phyloP scores from a whole-genome alignment of 495 filamentous ascomycete genomes.

The Penicillium goetzii region DNA sequence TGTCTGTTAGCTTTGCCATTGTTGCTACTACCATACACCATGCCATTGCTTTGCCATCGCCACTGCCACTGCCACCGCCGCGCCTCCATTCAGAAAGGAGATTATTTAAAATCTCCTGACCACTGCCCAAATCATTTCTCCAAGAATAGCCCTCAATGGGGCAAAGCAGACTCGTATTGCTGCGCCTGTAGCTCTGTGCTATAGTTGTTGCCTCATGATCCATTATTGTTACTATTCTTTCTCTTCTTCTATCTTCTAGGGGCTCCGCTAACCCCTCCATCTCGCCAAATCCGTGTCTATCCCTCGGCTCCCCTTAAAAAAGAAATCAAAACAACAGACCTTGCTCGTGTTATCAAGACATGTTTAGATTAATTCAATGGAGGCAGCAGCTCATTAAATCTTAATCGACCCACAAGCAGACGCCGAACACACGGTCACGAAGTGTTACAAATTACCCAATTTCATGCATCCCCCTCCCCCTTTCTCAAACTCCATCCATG shows the following conservation, averaged over 20 bases:
- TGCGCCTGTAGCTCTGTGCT: neutral
- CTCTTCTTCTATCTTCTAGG: neutral
- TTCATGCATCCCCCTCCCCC: neutral
- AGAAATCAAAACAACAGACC: slow-evolving; percentile 9
- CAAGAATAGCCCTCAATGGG: slow-evolving; percentile 1
- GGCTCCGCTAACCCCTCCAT: neutral
- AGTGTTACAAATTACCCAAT: neutral
- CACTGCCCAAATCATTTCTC: neutral
- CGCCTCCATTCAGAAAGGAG: neutral
- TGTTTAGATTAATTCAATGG: neutral
- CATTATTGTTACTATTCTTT: slow-evolving; percentile 10
- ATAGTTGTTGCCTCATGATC: neutral
- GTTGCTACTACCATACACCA: neutral
- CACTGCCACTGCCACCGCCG: neutral
- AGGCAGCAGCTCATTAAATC: slow-evolving; percentile 7
- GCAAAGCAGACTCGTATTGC: neutral
- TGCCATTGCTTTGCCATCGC: neutral
- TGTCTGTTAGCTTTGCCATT: neutral
- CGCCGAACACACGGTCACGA: slow-evolving; percentile 21
- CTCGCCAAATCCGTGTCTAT: neutral
- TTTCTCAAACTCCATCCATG: neutral
- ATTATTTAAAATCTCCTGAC: neutral
- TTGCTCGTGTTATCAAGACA: neutral
- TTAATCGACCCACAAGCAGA: slow-evolving; percentile 21
- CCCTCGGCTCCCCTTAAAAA: slow-evolving; percentile 1